Conservation (phyloP, 371 early-diverging fungal species). For the Blyttiomyces sp. region DNA sequence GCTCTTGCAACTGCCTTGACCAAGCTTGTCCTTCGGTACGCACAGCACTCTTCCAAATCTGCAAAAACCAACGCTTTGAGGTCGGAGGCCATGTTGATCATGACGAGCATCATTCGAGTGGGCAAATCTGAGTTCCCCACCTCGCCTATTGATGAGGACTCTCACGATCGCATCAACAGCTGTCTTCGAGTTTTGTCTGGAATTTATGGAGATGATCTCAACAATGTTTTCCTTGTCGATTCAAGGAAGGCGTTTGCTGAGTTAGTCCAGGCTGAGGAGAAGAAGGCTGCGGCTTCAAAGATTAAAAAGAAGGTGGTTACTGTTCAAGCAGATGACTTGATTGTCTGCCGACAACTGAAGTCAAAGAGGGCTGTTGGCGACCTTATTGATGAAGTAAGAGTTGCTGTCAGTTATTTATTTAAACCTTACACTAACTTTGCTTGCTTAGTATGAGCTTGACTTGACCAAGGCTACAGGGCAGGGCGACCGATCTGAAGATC, state of each 20-base stretch:
- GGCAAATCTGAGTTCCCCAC: slow-evolving; percentile 84
- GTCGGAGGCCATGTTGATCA: slow-evolving; percentile 93
- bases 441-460: slow-evolving; percentile 74
- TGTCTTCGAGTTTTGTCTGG: slow-evolving; percentile 76
- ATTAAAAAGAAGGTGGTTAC: slow-evolving; percentile 35
- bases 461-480: slow-evolving; percentile 82
- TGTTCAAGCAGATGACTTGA: slow-evolving; percentile 83
- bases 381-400: slow-evolving; percentile 64
- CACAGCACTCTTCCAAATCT: slow-evolving; percentile 40
- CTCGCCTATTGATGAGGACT: slow-evolving; percentile 92
- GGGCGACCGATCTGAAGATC: slow-evolving; percentile 56
- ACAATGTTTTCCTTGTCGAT: slow-evolving; percentile 63
- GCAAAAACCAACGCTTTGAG: slow-evolving; percentile 68
- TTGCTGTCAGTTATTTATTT: neutral
- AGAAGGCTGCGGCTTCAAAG: slow-evolving; percentile 32
- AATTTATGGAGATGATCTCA: slow-evolving; percentile 16
- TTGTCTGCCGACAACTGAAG: slow-evolving; percentile 81
- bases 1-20: slow-evolving; percentile 85
- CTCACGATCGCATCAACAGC: slow-evolving; percentile 85
- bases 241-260: slow-evolving; percentile 77
- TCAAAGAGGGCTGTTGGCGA: slow-evolving; percentile 65
- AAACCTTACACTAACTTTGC: neutral
- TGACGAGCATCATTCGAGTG: slow-evolving; percentile 90
- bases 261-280: slow-evolving; percentile 72
- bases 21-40: slow-evolving; percentile 75